A percentile compares a stretch with the other conserved stretches of the same genome.
phyloP scores from a whole-genome alignment of 495 filamentous ascomycete species.

The Copromyces sp. region DNA sequence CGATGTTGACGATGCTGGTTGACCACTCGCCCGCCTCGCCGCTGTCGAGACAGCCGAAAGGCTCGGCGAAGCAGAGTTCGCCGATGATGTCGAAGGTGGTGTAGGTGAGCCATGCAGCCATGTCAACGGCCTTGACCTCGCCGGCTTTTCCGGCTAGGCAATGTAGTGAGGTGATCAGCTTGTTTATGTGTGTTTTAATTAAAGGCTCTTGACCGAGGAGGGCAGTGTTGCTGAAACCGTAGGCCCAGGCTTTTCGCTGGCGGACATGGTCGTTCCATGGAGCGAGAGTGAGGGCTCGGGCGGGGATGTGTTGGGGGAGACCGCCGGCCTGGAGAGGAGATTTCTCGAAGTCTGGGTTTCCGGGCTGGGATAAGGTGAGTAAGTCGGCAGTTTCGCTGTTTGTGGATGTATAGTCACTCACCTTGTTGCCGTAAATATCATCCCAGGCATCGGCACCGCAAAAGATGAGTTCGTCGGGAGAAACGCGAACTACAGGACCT shows the following conservation, averaged over 20 bases:
- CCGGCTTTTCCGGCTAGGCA: slow-evolving; percentile 1
- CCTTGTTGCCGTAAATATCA: slow-evolving; percentile 36
- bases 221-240: slow-evolving; percentile 39
- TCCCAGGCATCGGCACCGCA: slow-evolving; percentile 29
- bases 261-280: slow-evolving; percentile 30
- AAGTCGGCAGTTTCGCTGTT: slow-evolving; percentile 33
- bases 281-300: slow-evolving; percentile 8
- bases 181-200: slow-evolving; percentile 26
- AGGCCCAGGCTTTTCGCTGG: slow-evolving; percentile 38
- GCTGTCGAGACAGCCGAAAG: slow-evolving; percentile 44
- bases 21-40: slow-evolving; percentile 16
- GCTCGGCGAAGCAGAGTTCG: slow-evolving; percentile 47
- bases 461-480: slow-evolving; percentile 16
- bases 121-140: slow-evolving; percentile 22
- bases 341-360: slow-evolving; percentile 32
- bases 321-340: slow-evolving; percentile 35
- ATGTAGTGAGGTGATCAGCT: slow-evolving; percentile 14
- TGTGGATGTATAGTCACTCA: slow-evolving; percentile 14
- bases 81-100: slow-evolving; percentile 52
- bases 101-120: slow-evolving; percentile 41
- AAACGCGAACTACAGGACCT: slow-evolving; percentile 10
- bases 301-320: slow-evolving; percentile 1
- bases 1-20: slow-evolving; percentile 6
- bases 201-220: slow-evolving; percentile 33
- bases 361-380: slow-evolving; percentile 22